phyloP scores from a whole-genome alignment of 768 basidiomycete genomes.

The Macrolepiota albuminosa region DNA sequence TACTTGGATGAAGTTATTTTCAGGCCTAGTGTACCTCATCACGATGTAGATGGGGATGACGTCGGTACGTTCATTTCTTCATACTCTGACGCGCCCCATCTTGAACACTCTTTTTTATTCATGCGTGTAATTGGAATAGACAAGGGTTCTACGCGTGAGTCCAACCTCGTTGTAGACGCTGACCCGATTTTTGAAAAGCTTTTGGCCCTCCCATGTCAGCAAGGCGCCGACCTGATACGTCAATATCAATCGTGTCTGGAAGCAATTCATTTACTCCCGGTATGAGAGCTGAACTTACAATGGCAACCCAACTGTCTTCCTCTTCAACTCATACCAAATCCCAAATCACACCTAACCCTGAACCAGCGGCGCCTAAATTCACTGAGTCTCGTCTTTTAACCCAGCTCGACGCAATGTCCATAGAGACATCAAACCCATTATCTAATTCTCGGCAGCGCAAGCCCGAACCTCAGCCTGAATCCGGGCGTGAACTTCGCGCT shows the following conservation, averaged over 20 bases:
- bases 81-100: background rate
- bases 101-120: background rate
- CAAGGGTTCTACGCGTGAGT: background rate
- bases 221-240: background rate
- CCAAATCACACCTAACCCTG: background rate
- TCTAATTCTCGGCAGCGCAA: background rate
- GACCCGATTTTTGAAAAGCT: background rate
- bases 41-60: background rate
- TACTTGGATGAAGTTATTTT: slow-evolving; percentile 26
- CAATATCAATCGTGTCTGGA: background rate
- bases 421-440: background rate
- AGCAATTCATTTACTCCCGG: background rate
- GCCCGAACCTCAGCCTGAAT: background rate
- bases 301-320: background rate
- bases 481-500: background rate
- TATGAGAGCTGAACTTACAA: background rate
- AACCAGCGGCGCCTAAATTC: background rate
- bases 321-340: background rate
- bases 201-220: background rate
- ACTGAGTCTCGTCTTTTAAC: background rate
- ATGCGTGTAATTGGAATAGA: background rate
- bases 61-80: background rate
- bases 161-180: background rate
- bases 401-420: background rate
- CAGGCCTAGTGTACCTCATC: background rate